Evolutionary conservation across 768 basidiomycete species (phyloP).

Genomic region (Calocybe cyanea): DNA sequence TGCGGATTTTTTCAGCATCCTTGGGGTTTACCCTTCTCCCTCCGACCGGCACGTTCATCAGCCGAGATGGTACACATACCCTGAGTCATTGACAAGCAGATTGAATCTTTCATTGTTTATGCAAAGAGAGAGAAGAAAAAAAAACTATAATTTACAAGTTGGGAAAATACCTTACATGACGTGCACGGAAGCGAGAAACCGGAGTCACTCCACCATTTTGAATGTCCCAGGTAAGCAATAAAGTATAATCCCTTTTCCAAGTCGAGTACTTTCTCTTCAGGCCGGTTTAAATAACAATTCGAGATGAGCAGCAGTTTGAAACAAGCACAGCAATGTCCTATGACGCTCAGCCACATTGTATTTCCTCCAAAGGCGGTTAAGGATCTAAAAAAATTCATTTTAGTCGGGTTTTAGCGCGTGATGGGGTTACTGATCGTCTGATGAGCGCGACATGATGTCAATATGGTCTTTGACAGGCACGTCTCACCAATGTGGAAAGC

Average conservation of each 20-base stretch:
- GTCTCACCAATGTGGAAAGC: background rate
- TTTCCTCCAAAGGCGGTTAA: background rate
- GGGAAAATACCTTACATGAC: no score
- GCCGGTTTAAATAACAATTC: no score
- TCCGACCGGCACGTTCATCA: background rate
- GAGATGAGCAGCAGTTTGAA: no score
- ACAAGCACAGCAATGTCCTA: no score
- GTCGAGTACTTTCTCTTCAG: no score
- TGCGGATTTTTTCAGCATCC: background rate
- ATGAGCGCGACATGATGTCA: slow-evolving; percentile 9
- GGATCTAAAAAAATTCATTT: background rate
- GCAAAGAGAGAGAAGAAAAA: no score
- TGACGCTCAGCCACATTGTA: no score
- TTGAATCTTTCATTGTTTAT: background rate
- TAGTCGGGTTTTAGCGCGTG: slow-evolving; percentile 5
- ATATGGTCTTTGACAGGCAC: background rate
- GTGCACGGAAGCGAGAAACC: no score
- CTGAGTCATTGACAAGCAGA: background rate
- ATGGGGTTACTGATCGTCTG: slow-evolving; percentile 7
- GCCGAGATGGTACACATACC: background rate
- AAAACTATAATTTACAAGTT: no score
- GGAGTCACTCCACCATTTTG: no score
- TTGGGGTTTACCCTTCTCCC: background rate
- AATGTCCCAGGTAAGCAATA: no score
- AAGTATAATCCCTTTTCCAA: no score